phyloP scores from a whole-genome alignment of 2,329 filamentous ascomycete species.

The Trichophyton benhamiae region DNA sequence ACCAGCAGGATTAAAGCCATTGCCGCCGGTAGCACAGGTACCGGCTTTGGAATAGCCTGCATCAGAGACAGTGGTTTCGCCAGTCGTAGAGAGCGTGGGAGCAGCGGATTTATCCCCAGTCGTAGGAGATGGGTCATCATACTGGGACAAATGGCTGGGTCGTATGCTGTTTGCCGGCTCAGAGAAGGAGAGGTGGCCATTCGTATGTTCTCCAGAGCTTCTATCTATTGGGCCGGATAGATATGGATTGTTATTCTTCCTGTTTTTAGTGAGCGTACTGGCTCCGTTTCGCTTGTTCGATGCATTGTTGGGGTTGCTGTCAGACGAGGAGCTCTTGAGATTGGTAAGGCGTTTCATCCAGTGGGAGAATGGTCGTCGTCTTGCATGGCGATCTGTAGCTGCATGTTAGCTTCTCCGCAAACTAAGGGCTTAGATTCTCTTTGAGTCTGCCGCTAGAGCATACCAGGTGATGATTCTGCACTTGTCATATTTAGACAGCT shows the following conservation, averaged over 20 bases:
- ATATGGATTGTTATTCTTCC: slow-evolving; percentile 86
- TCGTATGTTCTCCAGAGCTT: slow-evolving; percentile 25
- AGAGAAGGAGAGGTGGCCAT: slow-evolving; percentile 38
- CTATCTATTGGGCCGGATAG: slow-evolving; percentile 54
- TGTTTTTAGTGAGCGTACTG: slow-evolving; percentile 28
- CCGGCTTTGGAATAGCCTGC: slow-evolving; percentile 68
- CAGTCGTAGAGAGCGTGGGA: slow-evolving; percentile 72
- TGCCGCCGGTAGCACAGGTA: slow-evolving; percentile 56
- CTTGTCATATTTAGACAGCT: not conserved
- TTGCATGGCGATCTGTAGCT: slow-evolving; percentile 52
- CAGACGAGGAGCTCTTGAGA: slow-evolving; percentile 62
- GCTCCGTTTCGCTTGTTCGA: slow-evolving; percentile 26
- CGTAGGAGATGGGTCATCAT: slow-evolving; percentile 43
- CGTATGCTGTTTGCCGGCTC: slow-evolving; percentile 42
- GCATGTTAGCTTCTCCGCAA: not conserved
- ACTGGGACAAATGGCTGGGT: slow-evolving; percentile 43
- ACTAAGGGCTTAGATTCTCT: not conserved
- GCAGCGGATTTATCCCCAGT: slow-evolving; percentile 61
- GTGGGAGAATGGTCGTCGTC: slow-evolving; percentile 74
- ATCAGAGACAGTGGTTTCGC: slow-evolving; percentile 62
- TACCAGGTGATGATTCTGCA: not conserved
- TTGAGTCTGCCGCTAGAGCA: not conserved
- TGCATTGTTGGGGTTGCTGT: slow-evolving; percentile 26
- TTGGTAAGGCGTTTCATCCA: slow-evolving; percentile 91
- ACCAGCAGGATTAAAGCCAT: slow-evolving; percentile 51